These are phyloP conservation scores for Colletotrichum sidae DNA, from an alignment of 2,329 filamentous ascomycete species.

Conservation along the genomic window DNA sequence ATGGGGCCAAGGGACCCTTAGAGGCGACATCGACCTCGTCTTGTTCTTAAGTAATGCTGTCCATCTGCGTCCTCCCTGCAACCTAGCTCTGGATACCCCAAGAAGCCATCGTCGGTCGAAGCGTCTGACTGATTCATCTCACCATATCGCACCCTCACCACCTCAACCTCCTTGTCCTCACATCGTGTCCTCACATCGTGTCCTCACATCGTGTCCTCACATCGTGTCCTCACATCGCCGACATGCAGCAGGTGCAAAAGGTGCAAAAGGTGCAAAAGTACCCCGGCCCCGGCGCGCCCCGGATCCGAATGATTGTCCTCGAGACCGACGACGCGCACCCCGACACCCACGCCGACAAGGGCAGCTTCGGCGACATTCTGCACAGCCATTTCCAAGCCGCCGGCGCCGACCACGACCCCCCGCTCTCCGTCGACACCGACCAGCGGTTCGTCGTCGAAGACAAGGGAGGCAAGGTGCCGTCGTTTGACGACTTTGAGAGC, in stretches of 20 bases:
- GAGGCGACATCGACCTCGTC: too few relatives aligned
- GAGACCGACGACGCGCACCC: constrained; percentile 69
- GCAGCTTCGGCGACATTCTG: constrained; percentile 66
- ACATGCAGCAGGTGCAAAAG: too few relatives aligned
- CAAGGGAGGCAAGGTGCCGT: constrained; percentile 59
- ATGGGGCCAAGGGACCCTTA: too few relatives aligned
- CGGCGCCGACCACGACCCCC: constrained; percentile 63
- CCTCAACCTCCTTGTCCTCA: too few relatives aligned
- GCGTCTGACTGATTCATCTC: not conserved
- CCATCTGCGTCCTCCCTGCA: not conserved
- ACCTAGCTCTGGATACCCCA: not conserved
- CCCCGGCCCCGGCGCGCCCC: constrained; percentile 21
- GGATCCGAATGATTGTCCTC: constrained; percentile 61
- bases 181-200: too few relatives aligned
- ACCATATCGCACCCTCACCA: not conserved
- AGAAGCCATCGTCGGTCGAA: not conserved
- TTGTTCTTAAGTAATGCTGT: constrained; percentile 21
- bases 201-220: too few relatives aligned
- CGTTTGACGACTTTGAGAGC: constrained; percentile 63
- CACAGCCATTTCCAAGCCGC: constrained; percentile 62
- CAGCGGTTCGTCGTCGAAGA: constrained; percentile 66
- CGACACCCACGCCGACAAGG: constrained; percentile 59
- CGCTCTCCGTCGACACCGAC: constrained; percentile 64
- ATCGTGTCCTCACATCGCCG: too few relatives aligned
- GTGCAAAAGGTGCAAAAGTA: constrained; percentile 24